Conservation (phyloP, 371 early-diverging fungal species). For the Nosema muscidifuracis region DNA sequence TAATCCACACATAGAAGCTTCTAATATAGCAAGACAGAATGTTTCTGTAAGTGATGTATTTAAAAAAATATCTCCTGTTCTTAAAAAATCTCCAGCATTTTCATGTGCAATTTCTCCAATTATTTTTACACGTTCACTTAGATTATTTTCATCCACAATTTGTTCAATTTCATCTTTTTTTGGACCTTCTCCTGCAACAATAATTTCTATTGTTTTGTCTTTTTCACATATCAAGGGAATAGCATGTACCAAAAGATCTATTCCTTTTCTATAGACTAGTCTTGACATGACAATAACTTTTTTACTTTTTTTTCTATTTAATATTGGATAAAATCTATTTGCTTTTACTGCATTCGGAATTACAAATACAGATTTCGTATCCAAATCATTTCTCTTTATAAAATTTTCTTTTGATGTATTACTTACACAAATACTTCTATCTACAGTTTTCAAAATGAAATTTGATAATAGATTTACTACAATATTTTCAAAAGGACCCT, state of each 20-base stretch:
- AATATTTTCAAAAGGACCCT: constrained; percentile 81
- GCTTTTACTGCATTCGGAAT: constrained; percentile 90
- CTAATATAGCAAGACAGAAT: constrained; percentile 95
- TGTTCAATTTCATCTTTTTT: constrained; percentile 88
- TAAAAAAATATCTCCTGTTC: constrained; percentile 88
- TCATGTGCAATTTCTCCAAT: constrained; percentile 77
- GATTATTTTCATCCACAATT: constrained; percentile 79
- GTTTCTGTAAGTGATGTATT: constrained; percentile 97
- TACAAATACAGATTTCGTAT: constrained; percentile 79
- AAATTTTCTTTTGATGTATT: constrained; percentile 95
- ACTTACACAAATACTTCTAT: constrained; percentile 92
- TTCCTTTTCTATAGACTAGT: constrained; percentile 88
- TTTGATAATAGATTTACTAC: constrained; percentile 83
- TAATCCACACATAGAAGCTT: constrained; percentile 89
- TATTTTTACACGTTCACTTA: constrained; percentile 83
- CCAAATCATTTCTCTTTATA: constrained; percentile 77
- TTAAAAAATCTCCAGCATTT: constrained; percentile 75
- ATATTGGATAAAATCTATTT: constrained; percentile 28
- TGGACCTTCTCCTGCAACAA: constrained; percentile 92
- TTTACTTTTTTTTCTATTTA: background rate
- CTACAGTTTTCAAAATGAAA: constrained; percentile 80
- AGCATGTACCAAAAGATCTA: constrained; percentile 77
- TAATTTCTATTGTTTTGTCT: constrained; percentile 73
- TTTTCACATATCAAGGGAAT: constrained; percentile 83
- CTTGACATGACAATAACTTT: constrained; percentile 73